Evolutionary conservation across 106 monocot genomes (phyloP).

Genomic region (Platanthera guangdongensis): DNA sequence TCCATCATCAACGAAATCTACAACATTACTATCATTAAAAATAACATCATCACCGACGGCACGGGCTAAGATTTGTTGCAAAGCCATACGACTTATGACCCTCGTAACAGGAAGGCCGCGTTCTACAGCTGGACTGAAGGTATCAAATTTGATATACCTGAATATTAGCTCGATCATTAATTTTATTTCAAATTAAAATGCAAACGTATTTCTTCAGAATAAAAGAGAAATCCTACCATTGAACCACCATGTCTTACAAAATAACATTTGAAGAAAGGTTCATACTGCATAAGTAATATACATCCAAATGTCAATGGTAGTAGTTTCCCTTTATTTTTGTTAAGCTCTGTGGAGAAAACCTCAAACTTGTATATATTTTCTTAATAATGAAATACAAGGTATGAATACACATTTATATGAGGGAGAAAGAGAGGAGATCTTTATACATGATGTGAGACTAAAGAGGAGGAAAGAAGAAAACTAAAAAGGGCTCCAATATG

Average conservation of each 20-base stretch:
- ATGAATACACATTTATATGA: no score
- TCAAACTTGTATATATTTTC: no score
- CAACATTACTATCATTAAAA: constrained; percentile 74
- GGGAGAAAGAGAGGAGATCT: no score
- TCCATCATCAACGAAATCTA: constrained; percentile 85
- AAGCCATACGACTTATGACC: constrained; percentile 90
- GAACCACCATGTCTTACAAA: background rate
- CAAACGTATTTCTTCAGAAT: no score
- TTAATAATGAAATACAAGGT: no score
- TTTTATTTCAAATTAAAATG: no score
- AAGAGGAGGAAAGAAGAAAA: no score
- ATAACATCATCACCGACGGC: constrained; percentile 80
- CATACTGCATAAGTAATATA: background rate
- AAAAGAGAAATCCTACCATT: no score
- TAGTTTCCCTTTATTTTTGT: background rate
- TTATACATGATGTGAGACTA: no score
- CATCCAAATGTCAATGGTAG: background rate
- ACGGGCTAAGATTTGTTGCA: constrained; percentile 78
- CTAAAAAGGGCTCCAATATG: no score
- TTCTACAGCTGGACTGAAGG: constrained; percentile 90
- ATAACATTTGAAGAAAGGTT: background rate
- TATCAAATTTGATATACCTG: constrained; percentile 98
- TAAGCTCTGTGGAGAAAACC: no score
- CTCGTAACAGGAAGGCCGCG: constrained; percentile 92
- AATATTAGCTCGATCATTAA: constrained; percentile 10